Percentiles rank a stretch among this genome's conserved stretches.
Conservation (phyloP, 2,329 filamentous ascomycete genomes). For the Fusarium avenaceum region DNA sequence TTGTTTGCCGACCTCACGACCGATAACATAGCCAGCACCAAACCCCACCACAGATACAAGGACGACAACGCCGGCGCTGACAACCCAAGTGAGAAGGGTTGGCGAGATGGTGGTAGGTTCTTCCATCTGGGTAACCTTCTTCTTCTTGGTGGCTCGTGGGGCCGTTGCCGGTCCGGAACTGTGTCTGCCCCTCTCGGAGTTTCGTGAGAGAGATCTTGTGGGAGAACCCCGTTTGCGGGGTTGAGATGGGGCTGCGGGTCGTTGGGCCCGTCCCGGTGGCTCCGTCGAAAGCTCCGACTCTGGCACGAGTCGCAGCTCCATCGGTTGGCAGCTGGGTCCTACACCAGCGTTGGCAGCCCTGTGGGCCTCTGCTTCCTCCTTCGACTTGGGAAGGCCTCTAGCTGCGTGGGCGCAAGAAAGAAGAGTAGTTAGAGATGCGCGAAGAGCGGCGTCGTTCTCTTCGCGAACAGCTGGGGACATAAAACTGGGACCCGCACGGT, state of each 20-base stretch:
- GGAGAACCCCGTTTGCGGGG: slow-evolving; percentile 50
- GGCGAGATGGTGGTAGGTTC: slow-evolving; percentile 66
- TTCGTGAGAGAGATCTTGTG: slow-evolving; percentile 49
- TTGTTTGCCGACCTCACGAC: slow-evolving; percentile 74
- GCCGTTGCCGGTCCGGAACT: slow-evolving; percentile 58
- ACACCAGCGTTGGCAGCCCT: slow-evolving; percentile 55
- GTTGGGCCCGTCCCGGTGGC: slow-evolving; percentile 42
- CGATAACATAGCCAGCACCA: slow-evolving; percentile 76
- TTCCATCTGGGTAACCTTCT: slow-evolving; percentile 61
- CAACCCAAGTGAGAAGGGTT: slow-evolving; percentile 73
- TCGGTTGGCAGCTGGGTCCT: slow-evolving; percentile 64
- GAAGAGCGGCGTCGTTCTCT: slow-evolving; percentile 92
- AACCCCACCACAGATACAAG: slow-evolving; percentile 77
- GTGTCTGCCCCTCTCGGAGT: slow-evolving; percentile 65
- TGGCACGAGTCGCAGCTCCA: slow-evolving; percentile 70
- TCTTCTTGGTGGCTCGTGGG: slow-evolving; percentile 69
- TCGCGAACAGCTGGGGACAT: slow-evolving; percentile 82
- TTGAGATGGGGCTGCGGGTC: slow-evolving; percentile 41
- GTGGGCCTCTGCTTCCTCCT: slow-evolving; percentile 60
- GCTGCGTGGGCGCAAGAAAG: slow-evolving; percentile 95
- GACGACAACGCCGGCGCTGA: slow-evolving; percentile 76
- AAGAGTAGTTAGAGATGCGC: slow-evolving; percentile 93
- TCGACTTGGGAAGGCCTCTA: slow-evolving; percentile 79
- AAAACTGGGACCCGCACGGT: slow-evolving; percentile 69
- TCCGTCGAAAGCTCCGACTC: slow-evolving; percentile 70